These are phyloP conservation scores for Aspergillus arachidicola DNA, from an alignment of 2,329 filamentous ascomycete genomes.

Conservation along the genomic window DNA sequence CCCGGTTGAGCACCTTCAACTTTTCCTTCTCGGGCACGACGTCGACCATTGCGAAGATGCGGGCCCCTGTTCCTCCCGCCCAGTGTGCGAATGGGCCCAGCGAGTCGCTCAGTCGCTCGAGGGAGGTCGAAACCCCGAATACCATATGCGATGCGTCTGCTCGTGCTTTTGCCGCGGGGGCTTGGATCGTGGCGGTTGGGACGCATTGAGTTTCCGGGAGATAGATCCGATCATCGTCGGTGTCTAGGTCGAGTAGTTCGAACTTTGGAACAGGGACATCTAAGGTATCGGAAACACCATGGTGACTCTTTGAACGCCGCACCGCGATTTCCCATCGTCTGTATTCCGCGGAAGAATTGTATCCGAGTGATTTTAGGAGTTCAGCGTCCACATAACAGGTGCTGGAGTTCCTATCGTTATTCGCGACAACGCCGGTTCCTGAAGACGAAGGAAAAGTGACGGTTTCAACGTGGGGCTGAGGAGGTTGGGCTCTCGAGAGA, in stretches of 20 bases:
- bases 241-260: conserved; percentile 23
- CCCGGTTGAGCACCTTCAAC: conserved; percentile 22
- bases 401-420: not conserved
- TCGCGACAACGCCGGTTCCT: not conserved
- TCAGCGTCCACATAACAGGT: conserved; percentile 20
- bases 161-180: conserved; percentile 11
- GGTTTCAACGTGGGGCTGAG: not conserved
- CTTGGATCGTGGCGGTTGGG: conserved; percentile 18
- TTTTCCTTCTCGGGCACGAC: conserved; percentile 21
- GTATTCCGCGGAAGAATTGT: conserved; percentile 17
- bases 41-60: conserved; percentile 53
- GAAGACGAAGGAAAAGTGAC: not conserved
- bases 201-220: conserved; percentile 16
- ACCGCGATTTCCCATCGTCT: conserved; percentile 21
- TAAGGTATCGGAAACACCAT: conserved; percentile 13
- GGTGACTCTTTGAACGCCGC: conserved; percentile 15
- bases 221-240: conserved; percentile 16
- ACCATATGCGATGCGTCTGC: conserved; percentile 49
- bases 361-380: conserved; percentile 13
- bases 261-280: conserved; percentile 14
- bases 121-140: conserved; percentile 57
- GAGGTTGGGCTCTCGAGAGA: not conserved
- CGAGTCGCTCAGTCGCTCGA: conserved; percentile 50
- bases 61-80: conserved; percentile 51
- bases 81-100: conserved; percentile 54